Conservation (phyloP, 208 protist genomes). For the Willaertia magna region DNA sequence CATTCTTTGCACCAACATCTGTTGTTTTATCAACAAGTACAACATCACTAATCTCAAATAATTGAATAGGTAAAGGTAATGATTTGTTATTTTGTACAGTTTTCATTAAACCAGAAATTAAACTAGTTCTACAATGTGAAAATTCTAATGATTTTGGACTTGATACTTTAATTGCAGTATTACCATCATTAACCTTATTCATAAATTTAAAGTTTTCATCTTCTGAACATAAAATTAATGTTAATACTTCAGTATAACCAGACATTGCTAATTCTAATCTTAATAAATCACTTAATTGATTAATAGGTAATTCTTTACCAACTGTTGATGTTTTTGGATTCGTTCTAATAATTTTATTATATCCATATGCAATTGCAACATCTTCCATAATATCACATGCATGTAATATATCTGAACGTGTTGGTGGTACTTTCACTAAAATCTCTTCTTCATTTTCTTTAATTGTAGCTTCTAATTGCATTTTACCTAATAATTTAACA, state of each 20-base stretch:
- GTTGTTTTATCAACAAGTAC: constrained; percentile 65
- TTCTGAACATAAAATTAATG: constrained; percentile 73
- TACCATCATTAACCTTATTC: constrained; percentile 52
- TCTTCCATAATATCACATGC: constrained; percentile 93
- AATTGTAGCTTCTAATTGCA: constrained; percentile 62
- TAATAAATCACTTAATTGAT: constrained; percentile 77
- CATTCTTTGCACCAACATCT: constrained; percentile 50
- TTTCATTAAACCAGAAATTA: constrained; percentile 89
- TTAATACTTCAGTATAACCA: constrained; percentile 90
- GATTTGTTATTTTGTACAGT: constrained; percentile 74
- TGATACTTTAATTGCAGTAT: constrained; percentile 53
- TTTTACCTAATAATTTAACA: constrained; percentile 60
- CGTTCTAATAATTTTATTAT: constrained; percentile 72
- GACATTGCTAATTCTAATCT: constrained; percentile 70
- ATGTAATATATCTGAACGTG: constrained; percentile 87
- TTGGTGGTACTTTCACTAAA: constrained; percentile 68
- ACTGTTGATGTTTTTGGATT: constrained; percentile 56
- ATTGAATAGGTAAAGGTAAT: constrained; percentile 71
- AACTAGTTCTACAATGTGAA: constrained; percentile 71
- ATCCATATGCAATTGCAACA: constrained; percentile 92
- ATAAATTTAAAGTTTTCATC: constrained; percentile 72
- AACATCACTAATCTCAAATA: constrained; percentile 94
- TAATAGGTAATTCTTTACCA: constrained; percentile 73
- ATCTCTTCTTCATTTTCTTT: constrained; percentile 26
- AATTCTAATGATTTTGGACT: constrained; percentile 88